These are phyloP conservation scores for Penicillium sp. DNA, from an alignment of 2,329 filamentous ascomycete genomes.

Conservation along the genomic window DNA sequence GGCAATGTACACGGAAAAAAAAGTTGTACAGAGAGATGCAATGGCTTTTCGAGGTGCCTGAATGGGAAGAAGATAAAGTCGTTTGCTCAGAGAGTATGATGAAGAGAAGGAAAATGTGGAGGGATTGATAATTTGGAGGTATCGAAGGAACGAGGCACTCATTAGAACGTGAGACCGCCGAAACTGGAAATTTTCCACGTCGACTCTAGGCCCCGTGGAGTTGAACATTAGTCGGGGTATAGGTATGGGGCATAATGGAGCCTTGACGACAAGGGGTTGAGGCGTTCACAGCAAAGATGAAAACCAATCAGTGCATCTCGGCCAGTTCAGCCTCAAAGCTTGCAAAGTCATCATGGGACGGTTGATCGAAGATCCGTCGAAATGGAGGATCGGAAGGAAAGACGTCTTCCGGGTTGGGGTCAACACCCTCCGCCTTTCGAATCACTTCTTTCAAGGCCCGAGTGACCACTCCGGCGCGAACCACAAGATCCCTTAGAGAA, in stretches of 20 bases:
- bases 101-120: slow-evolving; percentile 9
- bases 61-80: slow-evolving; percentile 3
- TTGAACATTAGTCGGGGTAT: background rate
- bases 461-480: slow-evolving; percentile 51
- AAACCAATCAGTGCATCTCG: slow-evolving; percentile 19
- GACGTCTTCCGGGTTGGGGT: slow-evolving; percentile 28
- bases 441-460: slow-evolving; percentile 52
- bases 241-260: background rate
- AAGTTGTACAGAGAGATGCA: slow-evolving; percentile 18
- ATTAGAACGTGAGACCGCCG: background rate
- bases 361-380: slow-evolving; percentile 50
- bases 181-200: background rate
- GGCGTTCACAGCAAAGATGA: background rate
- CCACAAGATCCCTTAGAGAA: slow-evolving; percentile 63
- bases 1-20: slow-evolving; percentile 20
- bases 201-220: background rate
- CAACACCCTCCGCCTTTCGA: slow-evolving; percentile 51
- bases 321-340: slow-evolving; percentile 28
- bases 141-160: background rate
- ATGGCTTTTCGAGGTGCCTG: slow-evolving; percentile 15
- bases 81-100: background rate
- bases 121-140: background rate
- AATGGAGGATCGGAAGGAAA: slow-evolving; percentile 46
- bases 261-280: background rate
- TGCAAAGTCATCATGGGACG: slow-evolving; percentile 35